phyloP scores from a whole-genome alignment of 306 rosid genomes.

The Albizia julibrissin region DNA sequence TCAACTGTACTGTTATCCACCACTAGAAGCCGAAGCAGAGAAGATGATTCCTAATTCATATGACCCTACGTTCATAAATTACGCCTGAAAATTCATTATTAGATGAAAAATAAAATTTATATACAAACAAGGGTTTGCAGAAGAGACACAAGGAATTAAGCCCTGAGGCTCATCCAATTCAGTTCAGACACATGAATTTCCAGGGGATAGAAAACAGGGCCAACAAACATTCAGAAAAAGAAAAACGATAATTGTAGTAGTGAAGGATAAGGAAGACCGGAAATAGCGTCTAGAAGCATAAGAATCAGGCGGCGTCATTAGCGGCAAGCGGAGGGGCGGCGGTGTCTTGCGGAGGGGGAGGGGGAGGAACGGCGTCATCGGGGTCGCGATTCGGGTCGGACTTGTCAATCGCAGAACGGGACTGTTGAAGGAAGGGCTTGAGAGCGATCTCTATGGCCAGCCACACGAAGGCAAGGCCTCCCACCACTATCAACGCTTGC shows the following conservation, averaged over 20 bases:
- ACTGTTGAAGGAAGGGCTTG: slow-evolving; percentile 69
- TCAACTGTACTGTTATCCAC: not conserved
- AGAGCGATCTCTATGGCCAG: slow-evolving; percentile 73
- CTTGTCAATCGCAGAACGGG: slow-evolving; percentile 62
- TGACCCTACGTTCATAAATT: not conserved
- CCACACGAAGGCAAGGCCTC: slow-evolving; percentile 84
- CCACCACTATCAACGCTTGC: slow-evolving; percentile 69
- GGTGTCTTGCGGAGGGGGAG: not conserved
- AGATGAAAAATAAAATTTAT: not conserved
- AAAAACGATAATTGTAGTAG: not conserved
- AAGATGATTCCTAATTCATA: not conserved
- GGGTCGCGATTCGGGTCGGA: slow-evolving; percentile 81
- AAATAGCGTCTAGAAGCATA: not conserved
- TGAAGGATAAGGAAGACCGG: not conserved
- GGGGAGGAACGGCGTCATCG: slow-evolving; percentile 46
- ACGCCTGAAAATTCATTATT: not conserved
- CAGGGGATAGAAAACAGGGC: not conserved
- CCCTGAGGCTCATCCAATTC: not conserved
- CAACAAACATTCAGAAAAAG: not conserved
- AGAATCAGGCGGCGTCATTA: not conserved
- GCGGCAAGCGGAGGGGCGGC: not conserved
- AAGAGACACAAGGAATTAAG: not conserved
- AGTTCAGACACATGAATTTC: not conserved
- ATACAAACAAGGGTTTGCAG: not conserved
- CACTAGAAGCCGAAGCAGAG: not conserved